Conservation (phyloP, 805 yeast species). For the Cyberlindnera euphorbiae region DNA sequence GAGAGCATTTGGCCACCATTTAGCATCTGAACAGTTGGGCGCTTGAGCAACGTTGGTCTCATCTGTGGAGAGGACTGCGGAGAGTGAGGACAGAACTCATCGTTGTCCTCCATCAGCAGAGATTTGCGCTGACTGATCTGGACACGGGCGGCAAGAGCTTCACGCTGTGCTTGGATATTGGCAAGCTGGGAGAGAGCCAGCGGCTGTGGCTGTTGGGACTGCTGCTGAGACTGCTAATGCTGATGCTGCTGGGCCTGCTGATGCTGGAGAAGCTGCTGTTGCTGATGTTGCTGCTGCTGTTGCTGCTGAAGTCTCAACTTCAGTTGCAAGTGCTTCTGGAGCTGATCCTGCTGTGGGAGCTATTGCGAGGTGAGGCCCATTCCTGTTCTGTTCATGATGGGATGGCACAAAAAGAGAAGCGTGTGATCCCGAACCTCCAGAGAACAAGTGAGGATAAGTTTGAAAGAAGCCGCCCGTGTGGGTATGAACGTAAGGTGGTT, state of each 20-base stretch:
- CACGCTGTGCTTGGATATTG: constrained; percentile 18
- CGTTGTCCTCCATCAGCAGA: constrained; percentile 66
- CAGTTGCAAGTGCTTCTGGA: constrained; percentile 1
- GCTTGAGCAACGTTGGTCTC: constrained; percentile 6
- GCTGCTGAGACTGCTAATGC: constrained; percentile 10
- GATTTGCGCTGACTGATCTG: constrained; percentile 60
- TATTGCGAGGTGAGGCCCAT: constrained; percentile 7
- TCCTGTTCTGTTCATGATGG: constrained; percentile 10
- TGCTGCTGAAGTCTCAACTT: constrained; percentile 1
- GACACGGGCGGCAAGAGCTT: constrained; percentile 35
- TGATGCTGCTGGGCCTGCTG: neutral
- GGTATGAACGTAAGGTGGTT: no score
- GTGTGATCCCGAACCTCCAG: no score
- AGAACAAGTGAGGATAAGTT: no score
- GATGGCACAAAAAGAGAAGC: no score
- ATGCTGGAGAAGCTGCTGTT: constrained; percentile 4
- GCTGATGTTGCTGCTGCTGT: constrained; percentile 6
- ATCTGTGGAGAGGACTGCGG: constrained; percentile 8
- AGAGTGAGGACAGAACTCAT: constrained; percentile 58
- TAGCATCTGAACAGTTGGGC: constrained; percentile 1
- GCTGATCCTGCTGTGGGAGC: constrained; percentile 11
- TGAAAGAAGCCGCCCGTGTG: neutral
- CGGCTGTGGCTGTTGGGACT: constrained; percentile 11
- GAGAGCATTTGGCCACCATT: constrained; percentile 4
- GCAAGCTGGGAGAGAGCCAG: constrained; percentile 14